Conservation (phyloP, 2,329 filamentous ascomycete species). For the Alternaria triticina region DNA sequence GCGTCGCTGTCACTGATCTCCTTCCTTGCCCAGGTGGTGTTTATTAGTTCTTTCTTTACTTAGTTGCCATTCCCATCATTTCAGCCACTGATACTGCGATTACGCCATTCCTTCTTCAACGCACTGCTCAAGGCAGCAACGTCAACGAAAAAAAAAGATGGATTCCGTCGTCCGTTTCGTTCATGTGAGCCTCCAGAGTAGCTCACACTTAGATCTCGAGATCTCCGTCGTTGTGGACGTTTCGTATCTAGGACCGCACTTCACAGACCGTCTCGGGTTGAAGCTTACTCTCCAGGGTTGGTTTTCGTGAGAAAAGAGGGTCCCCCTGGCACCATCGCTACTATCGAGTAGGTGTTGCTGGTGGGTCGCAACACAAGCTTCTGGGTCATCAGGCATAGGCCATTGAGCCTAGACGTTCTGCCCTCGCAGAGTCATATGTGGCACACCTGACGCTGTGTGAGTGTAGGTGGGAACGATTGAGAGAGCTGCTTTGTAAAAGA, state of each 20-base stretch:
- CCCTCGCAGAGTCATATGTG: neutral
- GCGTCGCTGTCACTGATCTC: too few relatives aligned
- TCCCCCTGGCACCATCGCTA: neutral
- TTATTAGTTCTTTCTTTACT: too few relatives aligned
- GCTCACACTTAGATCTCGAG: neutral
- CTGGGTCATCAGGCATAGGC: neutral
- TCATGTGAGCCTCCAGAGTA: neutral
- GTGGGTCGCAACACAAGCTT: neutral
- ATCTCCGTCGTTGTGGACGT: neutral
- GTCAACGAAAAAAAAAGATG: neutral
- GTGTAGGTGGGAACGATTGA: neutral
- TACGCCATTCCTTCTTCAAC: neutral
- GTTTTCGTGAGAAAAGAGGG: neutral
- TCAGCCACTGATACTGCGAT: too few relatives aligned
- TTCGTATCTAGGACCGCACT: neutral
- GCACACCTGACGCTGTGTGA: neutral
- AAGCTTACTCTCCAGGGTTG: neutral
- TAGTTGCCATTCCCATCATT: too few relatives aligned
- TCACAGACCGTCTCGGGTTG: neutral
- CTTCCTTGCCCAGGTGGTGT: too few relatives aligned
- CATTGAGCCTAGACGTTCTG: neutral
- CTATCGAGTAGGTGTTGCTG: neutral
- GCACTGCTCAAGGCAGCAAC: neutral
- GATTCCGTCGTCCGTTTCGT: neutral
- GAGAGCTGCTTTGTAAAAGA: neutral